phyloP scores from a whole-genome alignment of 768 basidiomycete genomes.

The Mycena galopus region DNA sequence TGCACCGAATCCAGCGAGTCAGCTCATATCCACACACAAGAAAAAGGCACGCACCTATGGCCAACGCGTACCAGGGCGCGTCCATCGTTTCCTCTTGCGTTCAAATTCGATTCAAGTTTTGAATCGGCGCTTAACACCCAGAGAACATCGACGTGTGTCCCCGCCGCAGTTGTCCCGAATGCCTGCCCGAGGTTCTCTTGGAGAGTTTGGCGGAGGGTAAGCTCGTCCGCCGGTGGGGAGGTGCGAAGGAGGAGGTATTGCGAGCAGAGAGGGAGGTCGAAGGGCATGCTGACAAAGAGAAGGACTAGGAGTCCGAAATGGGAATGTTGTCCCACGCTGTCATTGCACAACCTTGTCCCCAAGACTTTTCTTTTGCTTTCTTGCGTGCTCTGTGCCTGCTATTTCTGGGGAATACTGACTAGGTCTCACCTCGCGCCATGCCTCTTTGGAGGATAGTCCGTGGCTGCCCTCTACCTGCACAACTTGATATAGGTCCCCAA shows the following conservation, averaged over 20 bases:
- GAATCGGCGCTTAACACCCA: too few relatives aligned
- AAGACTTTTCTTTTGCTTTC: too few relatives aligned
- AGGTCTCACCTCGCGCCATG: too few relatives aligned
- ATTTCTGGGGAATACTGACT: too few relatives aligned
- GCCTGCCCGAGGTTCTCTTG: conserved; percentile 67
- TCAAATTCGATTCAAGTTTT: too few relatives aligned
- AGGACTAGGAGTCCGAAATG: not conserved
- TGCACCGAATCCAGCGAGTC: too few relatives aligned
- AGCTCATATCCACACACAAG: too few relatives aligned
- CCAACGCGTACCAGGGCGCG: conserved; percentile 54
- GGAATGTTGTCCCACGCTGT: not conserved
- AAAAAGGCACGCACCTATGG: conserved; percentile 54
- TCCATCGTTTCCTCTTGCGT: conserved; percentile 48
- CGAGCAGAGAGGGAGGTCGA: not conserved
- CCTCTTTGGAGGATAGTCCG: too few relatives aligned
- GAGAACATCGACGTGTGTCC: conserved; percentile 70
- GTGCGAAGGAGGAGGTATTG: conserved; percentile 31
- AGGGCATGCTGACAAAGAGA: not conserved
- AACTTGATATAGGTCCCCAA: conserved; percentile 62
- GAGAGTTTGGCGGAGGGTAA: conserved; percentile 62
- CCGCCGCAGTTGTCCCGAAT: conserved; percentile 67
- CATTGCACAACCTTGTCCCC: not conserved
- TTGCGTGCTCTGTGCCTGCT: too few relatives aligned
- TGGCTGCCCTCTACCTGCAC: conserved; percentile 74
- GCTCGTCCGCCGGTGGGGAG: conserved; percentile 21